phyloP scores from a whole-genome alignment of 148 eudicot genomes.

The Chenopodium album region DNA sequence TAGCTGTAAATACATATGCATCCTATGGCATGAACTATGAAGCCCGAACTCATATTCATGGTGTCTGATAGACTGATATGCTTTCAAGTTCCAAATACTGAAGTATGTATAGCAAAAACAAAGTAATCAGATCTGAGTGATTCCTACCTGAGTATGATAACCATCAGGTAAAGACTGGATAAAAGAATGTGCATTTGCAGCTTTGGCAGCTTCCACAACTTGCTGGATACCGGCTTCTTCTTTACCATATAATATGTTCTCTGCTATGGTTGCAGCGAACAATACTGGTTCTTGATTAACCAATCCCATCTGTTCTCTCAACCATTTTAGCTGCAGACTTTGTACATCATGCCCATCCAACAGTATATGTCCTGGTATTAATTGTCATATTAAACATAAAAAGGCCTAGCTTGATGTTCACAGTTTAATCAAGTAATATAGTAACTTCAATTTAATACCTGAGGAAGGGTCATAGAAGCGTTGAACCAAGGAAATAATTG shows the following conservation, averaged over 20 bases:
- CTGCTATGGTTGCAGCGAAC: conserved; percentile 61
- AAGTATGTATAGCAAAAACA: no score
- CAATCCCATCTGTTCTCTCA: conserved; percentile 67
- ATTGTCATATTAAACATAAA: background rate
- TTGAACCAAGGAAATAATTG: conserved; percentile 59
- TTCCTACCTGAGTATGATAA: conserved; percentile 56
- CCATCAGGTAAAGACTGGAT: conserved; percentile 61
- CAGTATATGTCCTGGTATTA: conserved; percentile 44
- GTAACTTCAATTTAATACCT: conserved; percentile 34
- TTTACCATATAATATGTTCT: conserved; percentile 63
- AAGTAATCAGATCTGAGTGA: background rate
- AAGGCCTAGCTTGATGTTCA: background rate
- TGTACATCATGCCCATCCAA: conserved; percentile 61
- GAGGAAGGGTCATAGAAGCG: conserved; percentile 61
- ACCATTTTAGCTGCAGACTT: conserved; percentile 55
- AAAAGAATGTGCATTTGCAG: conserved; percentile 70
- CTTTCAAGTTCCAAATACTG: background rate
- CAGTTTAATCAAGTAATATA: background rate
- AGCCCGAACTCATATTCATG: background rate
- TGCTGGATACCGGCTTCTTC: conserved; percentile 49
- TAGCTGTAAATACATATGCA: background rate
- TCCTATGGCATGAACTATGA: background rate
- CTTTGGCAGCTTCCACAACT: conserved; percentile 51
- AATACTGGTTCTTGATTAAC: conserved; percentile 80
- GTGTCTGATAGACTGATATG: background rate